These are phyloP conservation scores for Ceratocystis eucalypticola DNA, from an alignment of 2,329 filamentous ascomycete species.

Conservation along the genomic window DNA sequence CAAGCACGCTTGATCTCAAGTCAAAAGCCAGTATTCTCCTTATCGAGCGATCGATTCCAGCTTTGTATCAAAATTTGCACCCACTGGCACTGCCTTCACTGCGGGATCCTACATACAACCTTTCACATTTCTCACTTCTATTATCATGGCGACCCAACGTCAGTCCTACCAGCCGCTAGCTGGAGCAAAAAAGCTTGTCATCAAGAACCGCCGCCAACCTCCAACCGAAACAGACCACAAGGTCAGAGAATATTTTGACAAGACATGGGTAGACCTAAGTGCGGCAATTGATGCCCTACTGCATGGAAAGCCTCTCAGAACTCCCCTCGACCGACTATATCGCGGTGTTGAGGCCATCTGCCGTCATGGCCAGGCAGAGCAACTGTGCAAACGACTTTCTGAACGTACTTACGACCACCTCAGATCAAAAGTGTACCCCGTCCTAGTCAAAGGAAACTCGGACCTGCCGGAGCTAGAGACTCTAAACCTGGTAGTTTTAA, in stretches of 20 bases:
- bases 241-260: slow-evolving; percentile 63
- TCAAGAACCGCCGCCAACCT: slow-evolving; percentile 68
- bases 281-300: slow-evolving; percentile 64
- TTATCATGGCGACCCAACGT: background rate
- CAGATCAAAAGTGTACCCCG: slow-evolving; percentile 42
- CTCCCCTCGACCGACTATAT: slow-evolving; percentile 80
- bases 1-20: background rate
- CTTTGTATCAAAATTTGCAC: background rate
- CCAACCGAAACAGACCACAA: slow-evolving; percentile 37
- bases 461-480: slow-evolving; percentile 44
- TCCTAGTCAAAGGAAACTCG: slow-evolving; percentile 38
- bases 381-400: slow-evolving; percentile 53
- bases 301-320: slow-evolving; percentile 43
- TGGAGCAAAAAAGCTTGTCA: slow-evolving; percentile 74
- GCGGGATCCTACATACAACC: background rate
- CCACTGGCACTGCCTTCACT: background rate
- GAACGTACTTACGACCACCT: slow-evolving; percentile 56
- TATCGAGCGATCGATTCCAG: background rate
- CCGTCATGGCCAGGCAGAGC: slow-evolving; percentile 56
- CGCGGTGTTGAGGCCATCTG: slow-evolving; percentile 86
- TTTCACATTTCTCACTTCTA: background rate
- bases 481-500: slow-evolving; percentile 39
- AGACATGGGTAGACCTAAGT: slow-evolving; percentile 61
- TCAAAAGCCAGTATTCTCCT: background rate
- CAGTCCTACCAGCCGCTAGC: slow-evolving; percentile 45